Conservation (phyloP, 1,139 yeast species). For the Pichia sp. region DNA sequence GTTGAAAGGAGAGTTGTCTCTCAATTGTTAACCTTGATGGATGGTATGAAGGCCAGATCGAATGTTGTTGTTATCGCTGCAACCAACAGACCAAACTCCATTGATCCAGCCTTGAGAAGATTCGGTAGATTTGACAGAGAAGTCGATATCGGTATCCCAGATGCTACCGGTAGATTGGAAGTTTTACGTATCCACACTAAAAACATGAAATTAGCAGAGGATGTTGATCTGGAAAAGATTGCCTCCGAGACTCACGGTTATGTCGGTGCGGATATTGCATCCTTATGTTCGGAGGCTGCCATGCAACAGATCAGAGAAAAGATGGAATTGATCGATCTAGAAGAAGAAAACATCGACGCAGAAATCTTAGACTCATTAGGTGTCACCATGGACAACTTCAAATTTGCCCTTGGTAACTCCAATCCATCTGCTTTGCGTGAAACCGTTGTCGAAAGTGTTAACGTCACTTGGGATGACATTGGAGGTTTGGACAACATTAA, state of each 20-base stretch:
- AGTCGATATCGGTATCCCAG: slow-evolving; percentile 98
- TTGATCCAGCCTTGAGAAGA: slow-evolving; percentile 97
- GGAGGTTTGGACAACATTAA: slow-evolving; percentile 96
- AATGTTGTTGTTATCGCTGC: slow-evolving; percentile 94
- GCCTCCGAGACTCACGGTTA: slow-evolving; percentile 94
- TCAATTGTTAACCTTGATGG: slow-evolving; percentile 94
- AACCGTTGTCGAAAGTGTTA: slow-evolving; percentile 97
- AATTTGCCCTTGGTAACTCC: slow-evolving; percentile 95
- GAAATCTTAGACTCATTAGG: slow-evolving; percentile 95
- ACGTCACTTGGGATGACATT: slow-evolving; percentile 96
- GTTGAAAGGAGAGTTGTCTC: slow-evolving; percentile 98
- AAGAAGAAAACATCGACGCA: slow-evolving; percentile 97
- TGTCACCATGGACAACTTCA: slow-evolving; percentile 98
- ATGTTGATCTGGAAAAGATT: slow-evolving; percentile 91
- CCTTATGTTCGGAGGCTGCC: slow-evolving; percentile 98
- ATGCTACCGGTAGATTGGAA: slow-evolving; percentile 97
- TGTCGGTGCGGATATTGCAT: slow-evolving; percentile 93
- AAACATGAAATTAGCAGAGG: slow-evolving; percentile 95
- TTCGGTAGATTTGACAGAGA: slow-evolving; percentile 99
- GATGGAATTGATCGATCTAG: slow-evolving; percentile 96
- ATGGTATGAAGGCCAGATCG: slow-evolving; percentile 98
- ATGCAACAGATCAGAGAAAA: slow-evolving; percentile 98
- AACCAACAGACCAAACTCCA: slow-evolving; percentile 96
- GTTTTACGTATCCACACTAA: slow-evolving; percentile 90
- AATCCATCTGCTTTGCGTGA: slow-evolving; percentile 99